Base-by-base conservation (phyloP, 768 basidiomycete species). In the Naganishia vaughanmartiniae region DNA sequence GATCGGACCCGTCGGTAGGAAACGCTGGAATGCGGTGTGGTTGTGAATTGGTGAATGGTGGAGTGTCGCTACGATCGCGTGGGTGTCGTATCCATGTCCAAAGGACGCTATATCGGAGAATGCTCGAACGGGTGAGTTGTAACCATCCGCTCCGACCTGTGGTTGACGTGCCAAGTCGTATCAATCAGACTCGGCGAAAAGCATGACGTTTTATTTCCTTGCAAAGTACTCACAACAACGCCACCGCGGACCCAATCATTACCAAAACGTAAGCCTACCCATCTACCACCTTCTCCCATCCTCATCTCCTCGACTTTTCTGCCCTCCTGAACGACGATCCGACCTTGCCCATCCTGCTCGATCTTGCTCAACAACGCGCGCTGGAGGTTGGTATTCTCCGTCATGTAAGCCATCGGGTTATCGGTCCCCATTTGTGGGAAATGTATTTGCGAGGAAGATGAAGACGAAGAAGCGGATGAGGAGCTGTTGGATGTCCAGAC, bases 71-170 rank as follows among this genome's bases (percentile, higher is more conserved):
- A 99, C 96, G 51, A 98, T 85, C 10, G 90, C 93, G 75, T 91
- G 90, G 0, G 90, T 89, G 70, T 90, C 86, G 80, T 99, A 99
- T 0, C 88, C 85, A 90, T 94, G 96, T 3, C 95, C 95, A 76
- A 88, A 94, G 0, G 92, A 89, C 28, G 89, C 83, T 73, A 97
- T 96, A 30, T 87, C 84, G 0, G 93, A 90, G 77, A 89, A 97
- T 30, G 88, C 79, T 55, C 93, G 87, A 28, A 98, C 96, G 14
- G 94, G 93, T 0, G 94, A 97, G 76, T 93, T 94, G 79, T 88
- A 89, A 4, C 96, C 96, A 76, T 98, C 96, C 5, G 96, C 95
- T 21, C 96, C 95, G 39, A 98, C 87, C 91, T 92, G 74, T n/a
- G n/a, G n/a, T n/a, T n/a, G n/a, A n/a, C n/a, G n/a, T n/a, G n/a